phyloP scores from a whole-genome alignment of 768 basidiomycete species.

The Pleurotus giganteus region DNA sequence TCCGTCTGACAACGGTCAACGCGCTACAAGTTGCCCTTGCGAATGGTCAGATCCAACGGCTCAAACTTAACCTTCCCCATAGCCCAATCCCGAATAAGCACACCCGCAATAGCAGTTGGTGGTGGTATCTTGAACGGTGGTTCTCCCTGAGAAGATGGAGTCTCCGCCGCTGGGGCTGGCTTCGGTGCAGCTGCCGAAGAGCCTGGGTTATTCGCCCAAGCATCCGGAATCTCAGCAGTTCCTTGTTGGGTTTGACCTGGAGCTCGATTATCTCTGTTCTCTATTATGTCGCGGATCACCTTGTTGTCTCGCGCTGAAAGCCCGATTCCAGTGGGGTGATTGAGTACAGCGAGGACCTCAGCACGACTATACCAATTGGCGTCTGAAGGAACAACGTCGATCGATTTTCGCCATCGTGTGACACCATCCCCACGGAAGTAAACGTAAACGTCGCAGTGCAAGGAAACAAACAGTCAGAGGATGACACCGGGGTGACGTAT shows the following conservation, averaged over 20 bases:
- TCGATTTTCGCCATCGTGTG: neutral
- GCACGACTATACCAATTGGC: slow-evolving; percentile 85
- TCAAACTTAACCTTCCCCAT: slow-evolving; percentile 50
- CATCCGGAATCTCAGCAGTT: neutral
- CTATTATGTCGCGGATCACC: slow-evolving; percentile 39
- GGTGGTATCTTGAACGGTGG: slow-evolving; percentile 76
- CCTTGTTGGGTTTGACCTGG: neutral
- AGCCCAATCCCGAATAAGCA: slow-evolving; percentile 81
- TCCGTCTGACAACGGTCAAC: neutral
- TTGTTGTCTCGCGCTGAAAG: slow-evolving; percentile 50
- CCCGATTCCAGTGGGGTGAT: slow-evolving; percentile 48
- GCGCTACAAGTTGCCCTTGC: slow-evolving; percentile 19
- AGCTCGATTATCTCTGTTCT: slow-evolving; percentile 28
- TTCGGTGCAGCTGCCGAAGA: slow-evolving; percentile 21
- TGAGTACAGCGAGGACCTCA: slow-evolving; percentile 64
- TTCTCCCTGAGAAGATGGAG: slow-evolving; percentile 25
- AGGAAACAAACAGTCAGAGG: no score
- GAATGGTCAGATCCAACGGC: slow-evolving; percentile 12
- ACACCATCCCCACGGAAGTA: neutral
- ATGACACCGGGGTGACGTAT: neutral
- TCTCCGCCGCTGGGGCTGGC: slow-evolving; percentile 10
- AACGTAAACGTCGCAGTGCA: neutral
- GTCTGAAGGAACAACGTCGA: slow-evolving; percentile 47
- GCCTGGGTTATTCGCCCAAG: neutral
- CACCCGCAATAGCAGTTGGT: slow-evolving; percentile 76